These are phyloP conservation scores for Wickerhamomyces pijperi DNA, from an alignment of 805 yeast genomes.

Conservation along the genomic window DNA sequence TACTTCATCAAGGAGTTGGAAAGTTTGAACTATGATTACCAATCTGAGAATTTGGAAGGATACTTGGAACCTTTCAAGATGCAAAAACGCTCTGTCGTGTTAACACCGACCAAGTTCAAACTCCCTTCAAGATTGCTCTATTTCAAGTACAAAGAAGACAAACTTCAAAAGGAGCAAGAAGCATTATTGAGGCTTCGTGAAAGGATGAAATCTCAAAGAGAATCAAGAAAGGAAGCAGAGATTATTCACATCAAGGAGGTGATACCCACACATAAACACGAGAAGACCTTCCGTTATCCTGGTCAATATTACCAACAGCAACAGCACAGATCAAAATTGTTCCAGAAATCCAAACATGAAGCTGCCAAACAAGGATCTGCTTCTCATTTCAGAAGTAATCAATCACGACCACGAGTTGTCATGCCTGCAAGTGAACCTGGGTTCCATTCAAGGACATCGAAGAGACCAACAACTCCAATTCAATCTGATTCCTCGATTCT, in stretches of 20 bases:
- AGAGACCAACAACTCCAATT: too few relatives aligned
- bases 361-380: slow-evolving; percentile 1
- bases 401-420: too few relatives aligned
- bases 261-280: slow-evolving; percentile 6
- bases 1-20: slow-evolving; percentile 14
- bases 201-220: slow-evolving; percentile 18
- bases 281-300: neutral
- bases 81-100: neutral
- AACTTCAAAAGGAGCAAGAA: slow-evolving; percentile 20
- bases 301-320: neutral
- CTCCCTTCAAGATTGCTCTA: slow-evolving; percentile 26
- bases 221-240: slow-evolving; percentile 22
- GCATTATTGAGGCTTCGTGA: slow-evolving; percentile 24
- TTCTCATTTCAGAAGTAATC: too few relatives aligned
- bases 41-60: slow-evolving; percentile 7
- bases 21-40: slow-evolving; percentile 6
- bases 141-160: slow-evolving; percentile 22
- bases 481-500: too few relatives aligned
- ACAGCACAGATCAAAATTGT: slow-evolving; percentile 12
- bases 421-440: too few relatives aligned
- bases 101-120: slow-evolving; percentile 16
- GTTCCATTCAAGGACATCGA: too few relatives aligned
- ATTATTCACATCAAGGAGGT: slow-evolving; percentile 15
- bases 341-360: slow-evolving; percentile 15
- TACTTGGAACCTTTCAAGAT: slow-evolving; percentile 7